Percentiles rank a stretch among this genome's conserved stretches.
Evolutionary conservation across 1,284 basidiomycete genomes (phyloP).

Genomic region (Volvariella volvacea): DNA sequence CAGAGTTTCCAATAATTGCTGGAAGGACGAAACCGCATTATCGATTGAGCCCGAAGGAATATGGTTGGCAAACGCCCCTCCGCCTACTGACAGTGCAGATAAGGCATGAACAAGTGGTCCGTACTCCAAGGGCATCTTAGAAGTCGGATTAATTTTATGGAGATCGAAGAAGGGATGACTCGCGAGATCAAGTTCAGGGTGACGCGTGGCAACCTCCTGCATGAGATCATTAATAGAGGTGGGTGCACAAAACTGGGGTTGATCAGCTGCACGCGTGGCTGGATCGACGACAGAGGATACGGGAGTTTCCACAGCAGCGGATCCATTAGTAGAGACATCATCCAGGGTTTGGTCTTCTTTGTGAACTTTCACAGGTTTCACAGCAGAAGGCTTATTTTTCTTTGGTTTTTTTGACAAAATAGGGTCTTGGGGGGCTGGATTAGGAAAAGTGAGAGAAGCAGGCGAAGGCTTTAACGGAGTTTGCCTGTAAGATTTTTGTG

Average conservation of each 20-base stretch:
- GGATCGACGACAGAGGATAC: too few relatives aligned
- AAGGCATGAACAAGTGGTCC: constrained; percentile 75
- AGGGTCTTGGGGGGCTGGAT: constrained; percentile 42
- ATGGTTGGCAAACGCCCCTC: constrained; percentile 75
- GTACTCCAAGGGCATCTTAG: constrained; percentile 73
- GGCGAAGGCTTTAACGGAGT: background rate
- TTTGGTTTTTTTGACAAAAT: constrained; percentile 74
- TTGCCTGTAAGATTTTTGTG: background rate
- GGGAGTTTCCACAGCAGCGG: too few relatives aligned
- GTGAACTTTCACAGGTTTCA: constrained; percentile 48
- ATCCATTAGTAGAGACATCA: constrained; percentile 15
- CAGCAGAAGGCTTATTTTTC: constrained; percentile 60
- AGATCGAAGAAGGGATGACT: constrained; percentile 71
- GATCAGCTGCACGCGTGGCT: constrained; percentile 9
- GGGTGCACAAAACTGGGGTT: constrained; percentile 22
- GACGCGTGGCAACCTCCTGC: constrained; percentile 54
- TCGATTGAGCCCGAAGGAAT: constrained; percentile 79
- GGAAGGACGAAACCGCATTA: constrained; percentile 79
- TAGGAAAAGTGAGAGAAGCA: background rate
- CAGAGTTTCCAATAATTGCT: constrained; percentile 75
- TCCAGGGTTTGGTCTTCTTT: constrained; percentile 52
- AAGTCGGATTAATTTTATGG: constrained; percentile 59
- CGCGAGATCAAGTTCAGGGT: constrained; percentile 56
- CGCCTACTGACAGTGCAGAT: constrained; percentile 79
- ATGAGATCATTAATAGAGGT: constrained; percentile 55